These are phyloP conservation scores for Mycena olivaceomarginata DNA, from an alignment of 768 basidiomycete species.

Conservation along the genomic window DNA sequence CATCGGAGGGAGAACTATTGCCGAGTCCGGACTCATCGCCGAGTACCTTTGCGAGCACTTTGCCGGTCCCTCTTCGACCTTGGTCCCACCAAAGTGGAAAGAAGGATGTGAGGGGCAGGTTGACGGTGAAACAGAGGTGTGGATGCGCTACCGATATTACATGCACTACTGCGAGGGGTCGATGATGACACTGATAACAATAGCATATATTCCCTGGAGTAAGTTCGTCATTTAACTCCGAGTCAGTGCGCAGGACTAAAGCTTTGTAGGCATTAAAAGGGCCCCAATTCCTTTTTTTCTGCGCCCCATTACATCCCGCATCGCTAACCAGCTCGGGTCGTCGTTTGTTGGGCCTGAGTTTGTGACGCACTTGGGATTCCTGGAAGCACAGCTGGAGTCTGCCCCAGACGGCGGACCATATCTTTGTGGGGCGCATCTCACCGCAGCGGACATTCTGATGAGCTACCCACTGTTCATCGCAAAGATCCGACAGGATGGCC, in stretches of 20 bases:
- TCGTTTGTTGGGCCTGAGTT: background rate
- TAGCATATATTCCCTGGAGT: conserved; percentile 8
- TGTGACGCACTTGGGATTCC: conserved; percentile 10
- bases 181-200: conserved; percentile 1
- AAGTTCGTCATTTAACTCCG: background rate
- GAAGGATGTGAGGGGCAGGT: conserved; percentile 15
- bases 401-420: conserved; percentile 33
- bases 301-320: conserved; percentile 20
- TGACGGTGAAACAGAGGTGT: conserved; percentile 17
- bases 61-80: background rate
- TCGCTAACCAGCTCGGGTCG: background rate
- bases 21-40: conserved; percentile 14
- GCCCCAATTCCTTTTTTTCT: conserved; percentile 23
- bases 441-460: conserved; percentile 32
- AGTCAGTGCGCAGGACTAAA: background rate
- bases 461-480: conserved; percentile 15
- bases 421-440: conserved; percentile 26
- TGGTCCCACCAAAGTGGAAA: conserved; percentile 19
- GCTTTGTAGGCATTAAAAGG: background rate
- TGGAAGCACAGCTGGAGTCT: conserved; percentile 24
- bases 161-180: conserved; percentile 26
- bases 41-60: conserved; percentile 32
- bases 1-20: background rate
- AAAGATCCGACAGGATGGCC: conserved; percentile 15
- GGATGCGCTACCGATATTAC: conserved; percentile 25